Percentiles rank a stretch among this genome's conserved stretches.
Evolutionary conservation across 208 protist genomes (phyloP).

Genomic region (Histomonas meleagridis): DNA sequence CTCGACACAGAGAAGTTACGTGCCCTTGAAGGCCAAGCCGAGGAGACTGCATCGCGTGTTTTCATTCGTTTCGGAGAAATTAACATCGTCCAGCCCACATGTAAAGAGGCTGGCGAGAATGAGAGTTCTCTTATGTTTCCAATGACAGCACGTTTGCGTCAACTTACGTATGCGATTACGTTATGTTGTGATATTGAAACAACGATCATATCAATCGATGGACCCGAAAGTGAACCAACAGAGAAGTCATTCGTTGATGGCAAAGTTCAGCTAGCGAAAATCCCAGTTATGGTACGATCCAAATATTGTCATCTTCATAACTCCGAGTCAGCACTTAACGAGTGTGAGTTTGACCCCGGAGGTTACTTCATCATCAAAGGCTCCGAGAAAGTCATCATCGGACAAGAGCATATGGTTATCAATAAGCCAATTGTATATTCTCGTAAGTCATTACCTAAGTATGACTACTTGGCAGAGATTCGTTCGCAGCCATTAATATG

Average conservation of each 20-base stretch:
- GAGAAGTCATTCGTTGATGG: neutral
- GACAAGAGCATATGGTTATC: slow-evolving; percentile 69
- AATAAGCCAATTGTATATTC: slow-evolving; percentile 83
- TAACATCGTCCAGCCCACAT: slow-evolving; percentile 57
- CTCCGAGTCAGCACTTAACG: slow-evolving; percentile 55
- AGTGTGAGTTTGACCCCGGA: slow-evolving; percentile 66
- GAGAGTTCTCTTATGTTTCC: slow-evolving; percentile 59
- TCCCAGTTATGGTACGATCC: slow-evolving; percentile 84
- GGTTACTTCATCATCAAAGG: slow-evolving; percentile 95
- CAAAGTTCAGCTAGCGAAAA: slow-evolving; percentile 47
- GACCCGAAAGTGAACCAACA: slow-evolving; percentile 33
- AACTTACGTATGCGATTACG: slow-evolving; percentile 67
- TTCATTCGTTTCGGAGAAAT: slow-evolving; percentile 46
- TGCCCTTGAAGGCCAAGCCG: slow-evolving; percentile 38
- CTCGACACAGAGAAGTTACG: neutral
- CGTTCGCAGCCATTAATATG: slow-evolving; percentile 54
- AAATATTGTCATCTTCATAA: slow-evolving; percentile 65
- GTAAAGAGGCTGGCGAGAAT: slow-evolving; percentile 49
- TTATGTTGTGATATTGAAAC: slow-evolving; percentile 54
- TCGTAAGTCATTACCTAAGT: slow-evolving; percentile 63
- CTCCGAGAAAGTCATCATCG: slow-evolving; percentile 81
- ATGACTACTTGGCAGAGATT: slow-evolving; percentile 79
- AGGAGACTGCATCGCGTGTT: neutral
- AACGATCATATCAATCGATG: slow-evolving; percentile 21
- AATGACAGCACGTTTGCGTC: slow-evolving; percentile 79